Percentiles rank a stretch among this genome's conserved stretches.
Conservation (phyloP, 2,329 filamentous ascomycete species). For the Graphilbum fragrans region DNA sequence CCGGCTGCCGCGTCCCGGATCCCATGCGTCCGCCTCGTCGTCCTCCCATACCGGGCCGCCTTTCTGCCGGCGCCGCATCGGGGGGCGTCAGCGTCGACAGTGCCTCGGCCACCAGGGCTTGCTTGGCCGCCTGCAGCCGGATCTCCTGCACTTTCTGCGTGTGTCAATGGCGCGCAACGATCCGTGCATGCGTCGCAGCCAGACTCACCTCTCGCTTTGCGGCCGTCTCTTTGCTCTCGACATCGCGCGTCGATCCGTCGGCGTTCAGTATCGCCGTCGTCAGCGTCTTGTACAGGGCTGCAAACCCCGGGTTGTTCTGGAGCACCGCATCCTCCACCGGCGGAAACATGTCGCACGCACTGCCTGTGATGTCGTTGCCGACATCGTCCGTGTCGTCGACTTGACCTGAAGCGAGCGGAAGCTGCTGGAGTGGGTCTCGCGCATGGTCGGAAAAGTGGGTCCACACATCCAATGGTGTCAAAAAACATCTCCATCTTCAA, state of each 20-base stretch:
- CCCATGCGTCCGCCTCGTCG: constrained; percentile 5
- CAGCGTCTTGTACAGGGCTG: constrained; percentile 42
- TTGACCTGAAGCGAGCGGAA: no score
- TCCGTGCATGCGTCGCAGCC: no score
- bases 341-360: no score
- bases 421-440: no score
- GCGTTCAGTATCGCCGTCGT: constrained; percentile 41
- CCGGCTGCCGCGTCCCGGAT: constrained; percentile 9
- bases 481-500: no score
- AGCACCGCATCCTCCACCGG: constrained; percentile 43
- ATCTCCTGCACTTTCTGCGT: constrained; percentile 39
- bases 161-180: no score
- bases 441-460: no score
- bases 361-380: background rate
- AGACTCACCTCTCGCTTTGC: constrained; percentile 34
- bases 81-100: constrained; percentile 28
- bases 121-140: constrained; percentile 34
- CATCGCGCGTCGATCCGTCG: constrained; percentile 37
- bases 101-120: constrained; percentile 37
- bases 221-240: constrained; percentile 32
- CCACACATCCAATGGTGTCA: no score
- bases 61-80: constrained; percentile 10
- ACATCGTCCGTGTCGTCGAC: no score
- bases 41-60: constrained; percentile 12
- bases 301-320: constrained; percentile 45